A percentile compares a stretch with the other conserved stretches of the same genome.
Conservation (phyloP, 106 monocot genomes). For the Chionographis japonica region DNA sequence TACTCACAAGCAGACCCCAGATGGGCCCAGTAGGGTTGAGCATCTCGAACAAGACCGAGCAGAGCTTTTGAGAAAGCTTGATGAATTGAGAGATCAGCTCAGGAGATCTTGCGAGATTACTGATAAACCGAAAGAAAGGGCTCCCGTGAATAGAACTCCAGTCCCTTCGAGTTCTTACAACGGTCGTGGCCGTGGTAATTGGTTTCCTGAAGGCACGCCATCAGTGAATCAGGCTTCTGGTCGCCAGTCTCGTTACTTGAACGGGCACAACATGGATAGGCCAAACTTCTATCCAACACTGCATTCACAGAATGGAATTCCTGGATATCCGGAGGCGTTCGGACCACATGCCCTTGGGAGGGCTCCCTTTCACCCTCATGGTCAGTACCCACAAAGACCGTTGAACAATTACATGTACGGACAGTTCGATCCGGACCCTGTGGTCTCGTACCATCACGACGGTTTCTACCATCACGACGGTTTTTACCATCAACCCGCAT, state of each 20-base stretch:
- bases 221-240: conserved; percentile 21
- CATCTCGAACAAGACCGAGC: conserved; percentile 56
- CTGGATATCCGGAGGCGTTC: conserved; percentile 43
- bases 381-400: conserved; percentile 32
- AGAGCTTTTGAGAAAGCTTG: conserved; percentile 75
- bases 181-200: conserved; percentile 16
- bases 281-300: conserved; percentile 36
- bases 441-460: too few species aligned
- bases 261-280: conserved; percentile 17
- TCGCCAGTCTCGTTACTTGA: conserved; percentile 20
- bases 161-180: conserved; percentile 16
- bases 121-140: conserved; percentile 33
- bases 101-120: conserved; percentile 55
- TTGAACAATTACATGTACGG: conserved; percentile 30
- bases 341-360: conserved; percentile 17
- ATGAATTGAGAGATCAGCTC: conserved; percentile 86
- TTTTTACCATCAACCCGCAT: conserved; percentile 62
- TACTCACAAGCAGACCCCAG: conserved; percentile 14
- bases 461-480: conserved; percentile 54
- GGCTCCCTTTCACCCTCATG: conserved; percentile 25
- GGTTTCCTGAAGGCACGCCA: conserved; percentile 33
- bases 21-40: conserved; percentile 29
- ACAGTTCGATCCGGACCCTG: conserved; percentile 47
- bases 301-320: conserved; percentile 31
- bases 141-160: conserved; percentile 7